Conservation (phyloP, 1,284 basidiomycete genomes). For the Moniliella sp. region DNA sequence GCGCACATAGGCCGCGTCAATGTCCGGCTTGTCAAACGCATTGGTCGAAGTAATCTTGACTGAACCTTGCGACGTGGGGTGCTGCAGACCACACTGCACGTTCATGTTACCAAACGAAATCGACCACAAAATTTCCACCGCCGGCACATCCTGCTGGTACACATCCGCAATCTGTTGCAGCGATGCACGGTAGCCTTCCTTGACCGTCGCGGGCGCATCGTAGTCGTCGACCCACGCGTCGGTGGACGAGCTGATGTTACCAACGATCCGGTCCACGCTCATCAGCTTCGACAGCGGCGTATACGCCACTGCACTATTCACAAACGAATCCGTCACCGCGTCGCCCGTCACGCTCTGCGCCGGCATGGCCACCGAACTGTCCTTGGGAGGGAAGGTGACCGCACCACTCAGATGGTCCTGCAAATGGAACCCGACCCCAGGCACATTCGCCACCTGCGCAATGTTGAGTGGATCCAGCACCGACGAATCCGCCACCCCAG, state of each 20-base stretch:
- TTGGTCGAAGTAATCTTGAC: conserved; percentile 12
- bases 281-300: conserved; percentile 10
- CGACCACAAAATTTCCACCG: conserved; percentile 18
- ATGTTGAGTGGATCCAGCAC: conserved; percentile 36
- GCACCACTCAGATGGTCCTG: conserved; percentile 37
- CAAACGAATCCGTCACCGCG: conserved; percentile 10
- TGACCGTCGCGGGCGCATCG: conserved; percentile 41
- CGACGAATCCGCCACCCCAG: conserved; percentile 38
- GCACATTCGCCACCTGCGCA: conserved; percentile 36
- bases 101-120: conserved; percentile 10
- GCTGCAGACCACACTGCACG: conserved; percentile 17
- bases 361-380: conserved; percentile 4
- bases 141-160: conserved; percentile 7
- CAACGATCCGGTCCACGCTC: conserved; percentile 1
- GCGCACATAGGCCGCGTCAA: conserved; percentile 19
- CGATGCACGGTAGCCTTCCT: conserved; percentile 46
- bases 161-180: conserved; percentile 38
- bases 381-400: conserved; percentile 10
- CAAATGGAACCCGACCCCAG: conserved; percentile 41
- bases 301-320: conserved; percentile 21
- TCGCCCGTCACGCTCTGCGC: conserved; percentile 6
- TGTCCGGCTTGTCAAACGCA: conserved; percentile 11
- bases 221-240: conserved; percentile 35
- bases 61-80: conserved; percentile 21
- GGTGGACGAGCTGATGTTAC: conserved; percentile 13